Base-by-base conservation (phyloP, 192 early-diverging fungal species). In the Coemansia sp. region DNA sequence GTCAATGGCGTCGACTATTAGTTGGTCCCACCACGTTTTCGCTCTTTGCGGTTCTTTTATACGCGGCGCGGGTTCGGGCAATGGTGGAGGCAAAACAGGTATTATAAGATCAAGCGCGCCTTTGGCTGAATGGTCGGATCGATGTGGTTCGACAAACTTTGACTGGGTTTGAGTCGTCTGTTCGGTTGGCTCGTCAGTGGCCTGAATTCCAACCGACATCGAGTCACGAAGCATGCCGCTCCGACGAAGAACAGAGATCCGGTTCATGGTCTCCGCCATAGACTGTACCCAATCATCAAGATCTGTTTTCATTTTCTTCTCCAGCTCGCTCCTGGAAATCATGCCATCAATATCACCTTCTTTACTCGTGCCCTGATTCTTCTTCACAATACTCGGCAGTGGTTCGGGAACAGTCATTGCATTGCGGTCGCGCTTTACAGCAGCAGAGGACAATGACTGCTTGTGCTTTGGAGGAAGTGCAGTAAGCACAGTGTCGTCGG, bases 241-340 rank as follows among this genome's bases (percentile, higher is more conserved):
- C 36, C 66, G 79, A 22, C 79, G 79, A 42, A 76, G 71, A 41
- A 40, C 36, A n/a, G 79, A 70, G 18, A 82, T 73, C 22, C 79
- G 69, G 41, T 73, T 47, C 65, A 76, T 70, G 6, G 39, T 65
- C n/a, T 15, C 19, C 2, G 79, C 79, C 39, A 48, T 68, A 0
- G 40, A 51, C 21, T 64, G 26, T 5, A 80, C 61, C 78, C 78
- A 80, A 37, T 61, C 65, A 8, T 52, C 42, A 8, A 68, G 41
- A 6, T 55, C 39, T 0, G 16, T 16, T 18, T 49, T 56, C 78
- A 80, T 74, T 12, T 58, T 48, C 12, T 40, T 52, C n/a, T 57
- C 62, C 58, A 61, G 57, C 41, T 61, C 66, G 12, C 66, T 18
- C 58, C 45, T 60, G 0, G 66, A 68, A 10, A 8, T 8, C 37